Conservation (phyloP, 331 rosid genomes). For the Erythrophleum ivorense region DNA sequence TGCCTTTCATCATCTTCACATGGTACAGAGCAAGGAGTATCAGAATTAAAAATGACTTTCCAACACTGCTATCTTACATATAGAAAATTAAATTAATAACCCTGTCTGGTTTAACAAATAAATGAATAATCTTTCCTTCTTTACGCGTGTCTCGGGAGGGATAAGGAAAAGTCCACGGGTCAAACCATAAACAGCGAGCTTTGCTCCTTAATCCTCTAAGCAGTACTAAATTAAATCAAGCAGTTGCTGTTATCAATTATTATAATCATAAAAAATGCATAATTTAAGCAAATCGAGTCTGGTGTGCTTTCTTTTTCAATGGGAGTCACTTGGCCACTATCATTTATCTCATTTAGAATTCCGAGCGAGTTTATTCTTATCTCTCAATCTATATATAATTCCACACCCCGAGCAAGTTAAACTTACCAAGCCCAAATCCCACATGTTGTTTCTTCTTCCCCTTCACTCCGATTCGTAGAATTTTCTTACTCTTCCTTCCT, state of each 20-base stretch:
- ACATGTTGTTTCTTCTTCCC: constrained; percentile 10
- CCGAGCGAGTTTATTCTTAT: constrained; percentile 36
- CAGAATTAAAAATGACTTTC: not conserved
- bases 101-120: not conserved
- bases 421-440: constrained; percentile 33
- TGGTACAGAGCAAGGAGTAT: not conserved
- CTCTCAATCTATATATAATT: constrained; percentile 46
- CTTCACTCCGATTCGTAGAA: not conserved
- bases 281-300: constrained; percentile 6
- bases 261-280: not conserved
- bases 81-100: not conserved
- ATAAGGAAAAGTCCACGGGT: constrained; percentile 43
- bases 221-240: constrained; percentile 23
- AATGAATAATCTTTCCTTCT: constrained; percentile 5
- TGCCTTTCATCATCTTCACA: constrained; percentile 18
- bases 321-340: constrained; percentile 28
- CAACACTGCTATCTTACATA: not conserved
- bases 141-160: constrained; percentile 30
- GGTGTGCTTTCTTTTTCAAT: constrained; percentile 36
- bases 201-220: constrained; percentile 15
- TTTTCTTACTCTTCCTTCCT: not conserved
- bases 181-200: constrained; percentile 39
- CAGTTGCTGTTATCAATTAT: not conserved
- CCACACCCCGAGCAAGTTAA: constrained; percentile 34
- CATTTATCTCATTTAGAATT: constrained; percentile 14